Evolutionary conservation across 495 filamentous ascomycete species (phyloP).

Genomic region (Daldinia bambusicola): DNA sequence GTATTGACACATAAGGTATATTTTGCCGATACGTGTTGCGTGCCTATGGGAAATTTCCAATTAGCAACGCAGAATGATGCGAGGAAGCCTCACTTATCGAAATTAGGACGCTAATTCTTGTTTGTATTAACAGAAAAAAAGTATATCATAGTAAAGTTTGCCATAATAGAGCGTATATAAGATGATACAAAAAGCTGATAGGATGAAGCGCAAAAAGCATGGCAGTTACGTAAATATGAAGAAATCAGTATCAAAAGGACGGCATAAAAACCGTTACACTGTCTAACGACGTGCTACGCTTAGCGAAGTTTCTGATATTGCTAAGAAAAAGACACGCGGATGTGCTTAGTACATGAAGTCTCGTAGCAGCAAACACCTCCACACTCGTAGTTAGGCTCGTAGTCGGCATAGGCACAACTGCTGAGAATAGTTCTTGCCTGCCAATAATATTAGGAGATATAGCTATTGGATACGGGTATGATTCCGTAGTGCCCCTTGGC

Average conservation of each 20-base stretch:
- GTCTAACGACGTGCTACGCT: slow-evolving; percentile 35
- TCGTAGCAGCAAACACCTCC: slow-evolving; percentile 47
- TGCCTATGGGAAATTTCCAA: slow-evolving; percentile 34
- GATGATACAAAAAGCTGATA: not conserved
- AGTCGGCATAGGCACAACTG: slow-evolving; percentile 36
- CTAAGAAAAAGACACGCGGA: slow-evolving; percentile 43
- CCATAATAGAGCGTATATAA: not conserved
- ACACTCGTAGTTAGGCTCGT: slow-evolving; percentile 37
- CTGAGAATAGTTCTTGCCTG: slow-evolving; percentile 34
- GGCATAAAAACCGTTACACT: slow-evolving; percentile 15
- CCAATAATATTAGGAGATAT: slow-evolving; percentile 33
- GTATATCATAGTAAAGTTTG: not conserved
- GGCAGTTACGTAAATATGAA: slow-evolving; percentile 23
- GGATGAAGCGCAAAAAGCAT: slow-evolving; percentile 28
- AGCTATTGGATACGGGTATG: slow-evolving; percentile 29
- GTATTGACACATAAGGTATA: not conserved
- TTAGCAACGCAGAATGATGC: slow-evolving; percentile 31
- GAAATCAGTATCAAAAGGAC: slow-evolving; percentile 20
- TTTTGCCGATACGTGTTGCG: slow-evolving; percentile 41
- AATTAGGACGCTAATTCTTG: too few relatives aligned
- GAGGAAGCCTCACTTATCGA: slow-evolving; percentile 30
- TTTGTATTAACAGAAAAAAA: too few relatives aligned
- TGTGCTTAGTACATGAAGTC: slow-evolving; percentile 37
- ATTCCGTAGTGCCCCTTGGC: slow-evolving; percentile 26
- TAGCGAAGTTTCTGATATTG: slow-evolving; percentile 37